These are phyloP conservation scores for Sclerotinia minor DNA, from an alignment of 2,329 filamentous ascomycete species.

Conservation along the genomic window DNA sequence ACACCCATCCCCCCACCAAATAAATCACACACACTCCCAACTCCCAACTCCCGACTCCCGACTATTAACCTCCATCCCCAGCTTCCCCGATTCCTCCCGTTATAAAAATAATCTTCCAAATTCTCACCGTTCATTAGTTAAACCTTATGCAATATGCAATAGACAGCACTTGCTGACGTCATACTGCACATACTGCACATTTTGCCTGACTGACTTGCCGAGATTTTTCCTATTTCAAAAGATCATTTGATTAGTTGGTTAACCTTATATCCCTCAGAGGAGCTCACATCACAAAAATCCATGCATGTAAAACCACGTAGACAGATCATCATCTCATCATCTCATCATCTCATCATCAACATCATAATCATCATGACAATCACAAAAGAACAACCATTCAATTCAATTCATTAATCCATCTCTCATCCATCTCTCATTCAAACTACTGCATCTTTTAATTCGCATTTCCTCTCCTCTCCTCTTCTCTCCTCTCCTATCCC, in stretches of 20 bases:
- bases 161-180: background rate
- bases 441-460: background rate
- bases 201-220: background rate
- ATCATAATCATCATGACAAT: conserved; percentile 8
- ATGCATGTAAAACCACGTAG: background rate
- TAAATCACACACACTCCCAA: too few species aligned
- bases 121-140: background rate
- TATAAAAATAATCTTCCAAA: background rate
- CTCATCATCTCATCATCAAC: too few species aligned
- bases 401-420: conserved; percentile 19
- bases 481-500: too few species aligned
- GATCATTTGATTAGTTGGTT: too few species aligned
- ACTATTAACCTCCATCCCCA: too few species aligned
- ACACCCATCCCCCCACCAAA: too few species aligned
- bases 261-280: too few species aligned
- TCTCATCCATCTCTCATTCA: conserved; percentile 7
- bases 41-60: too few species aligned
- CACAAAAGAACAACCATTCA: conserved; percentile 7
- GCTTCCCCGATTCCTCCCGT: too few species aligned
- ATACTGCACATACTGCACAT: background rate
- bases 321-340: background rate
- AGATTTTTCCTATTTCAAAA: background rate
- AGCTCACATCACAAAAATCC: background rate
- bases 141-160: too few species aligned
- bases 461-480: background rate